Conservation (phyloP, 2,329 filamentous ascomycete species). For the Ceratocystis papillata region DNA sequence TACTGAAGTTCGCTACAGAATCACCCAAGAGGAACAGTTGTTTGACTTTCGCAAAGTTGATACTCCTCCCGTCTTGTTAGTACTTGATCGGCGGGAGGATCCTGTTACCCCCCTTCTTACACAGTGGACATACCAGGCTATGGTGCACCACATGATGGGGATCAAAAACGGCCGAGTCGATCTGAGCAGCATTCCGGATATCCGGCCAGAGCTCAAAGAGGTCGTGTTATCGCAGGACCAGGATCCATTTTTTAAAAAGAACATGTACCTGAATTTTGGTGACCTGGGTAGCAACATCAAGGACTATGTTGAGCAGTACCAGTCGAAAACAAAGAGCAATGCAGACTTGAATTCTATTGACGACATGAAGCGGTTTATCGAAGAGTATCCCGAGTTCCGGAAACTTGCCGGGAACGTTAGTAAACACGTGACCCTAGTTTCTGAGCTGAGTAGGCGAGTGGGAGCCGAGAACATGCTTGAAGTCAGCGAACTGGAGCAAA, state of each 20-base stretch:
- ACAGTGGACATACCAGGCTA: conserved; percentile 99
- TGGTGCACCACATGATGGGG: conserved; percentile 93
- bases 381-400: conserved; percentile 96
- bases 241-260: conserved; percentile 97
- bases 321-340: conserved; percentile 91
- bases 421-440: conserved; percentile 93
- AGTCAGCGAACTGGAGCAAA: conserved; percentile 94
- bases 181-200: conserved; percentile 69
- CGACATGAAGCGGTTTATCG: conserved; percentile 98
- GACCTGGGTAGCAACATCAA: conserved; percentile 94
- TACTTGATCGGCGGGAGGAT: conserved; percentile 86
- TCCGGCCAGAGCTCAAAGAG: conserved; percentile 78
- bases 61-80: conserved; percentile 81
- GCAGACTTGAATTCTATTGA: conserved; percentile 93
- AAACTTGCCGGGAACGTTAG: conserved; percentile 96
- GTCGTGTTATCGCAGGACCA: conserved; percentile 94
- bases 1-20: conserved; percentile 80
- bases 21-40: conserved; percentile 89
- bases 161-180: conserved; percentile 94
- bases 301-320: conserved; percentile 96
- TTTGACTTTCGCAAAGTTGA: conserved; percentile 95
- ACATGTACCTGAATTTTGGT: conserved; percentile 97
- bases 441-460: conserved; percentile 81
- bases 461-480: conserved; percentile 81
- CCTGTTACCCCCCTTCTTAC: conserved; percentile 88